Evolutionary conservation across 2,329 filamentous ascomycete genomes (phyloP).

Genomic region (Endoconidiophora polonica): DNA sequence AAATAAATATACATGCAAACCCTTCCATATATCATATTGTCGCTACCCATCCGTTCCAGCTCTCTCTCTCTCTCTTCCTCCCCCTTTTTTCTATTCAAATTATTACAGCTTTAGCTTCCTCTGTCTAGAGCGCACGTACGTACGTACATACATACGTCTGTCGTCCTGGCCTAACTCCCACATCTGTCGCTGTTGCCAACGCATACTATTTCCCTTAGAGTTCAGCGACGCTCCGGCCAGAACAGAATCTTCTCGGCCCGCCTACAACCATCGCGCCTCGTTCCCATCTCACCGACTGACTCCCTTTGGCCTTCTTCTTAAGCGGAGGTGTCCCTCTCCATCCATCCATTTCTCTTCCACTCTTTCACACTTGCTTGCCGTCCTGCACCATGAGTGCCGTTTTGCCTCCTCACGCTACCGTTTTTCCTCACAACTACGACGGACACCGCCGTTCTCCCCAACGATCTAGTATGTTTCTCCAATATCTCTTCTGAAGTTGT

Average conservation of each 20-base stretch:
- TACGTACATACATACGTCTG: no score
- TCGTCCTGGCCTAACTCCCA: no score
- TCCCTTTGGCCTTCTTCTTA: neutral
- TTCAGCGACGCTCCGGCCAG: no score
- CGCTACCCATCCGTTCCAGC: neutral
- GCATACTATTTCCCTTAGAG: no score
- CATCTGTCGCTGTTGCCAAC: no score
- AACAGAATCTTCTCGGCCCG: no score
- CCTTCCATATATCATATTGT: neutral
- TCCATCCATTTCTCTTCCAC: neutral
- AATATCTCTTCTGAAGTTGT: neutral
- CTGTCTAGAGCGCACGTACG: no score
- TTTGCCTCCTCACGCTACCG: conserved; percentile 39
- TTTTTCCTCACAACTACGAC: conserved; percentile 42
- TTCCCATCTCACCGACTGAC: neutral
- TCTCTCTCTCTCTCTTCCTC: neutral
- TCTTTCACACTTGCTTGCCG: neutral
- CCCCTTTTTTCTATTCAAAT: neutral
- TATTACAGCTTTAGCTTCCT: neutral
- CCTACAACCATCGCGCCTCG: neutral
- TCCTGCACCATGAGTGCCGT: conserved; percentile 40
- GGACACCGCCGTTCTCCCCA: conserved; percentile 37
- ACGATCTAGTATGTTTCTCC: conserved; percentile 33
- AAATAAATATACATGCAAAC: neutral
- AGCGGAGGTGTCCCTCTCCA: neutral